Base-by-base conservation (phyloP, 1,284 basidiomycete species). In the Ganoderma lingzhi region DNA sequence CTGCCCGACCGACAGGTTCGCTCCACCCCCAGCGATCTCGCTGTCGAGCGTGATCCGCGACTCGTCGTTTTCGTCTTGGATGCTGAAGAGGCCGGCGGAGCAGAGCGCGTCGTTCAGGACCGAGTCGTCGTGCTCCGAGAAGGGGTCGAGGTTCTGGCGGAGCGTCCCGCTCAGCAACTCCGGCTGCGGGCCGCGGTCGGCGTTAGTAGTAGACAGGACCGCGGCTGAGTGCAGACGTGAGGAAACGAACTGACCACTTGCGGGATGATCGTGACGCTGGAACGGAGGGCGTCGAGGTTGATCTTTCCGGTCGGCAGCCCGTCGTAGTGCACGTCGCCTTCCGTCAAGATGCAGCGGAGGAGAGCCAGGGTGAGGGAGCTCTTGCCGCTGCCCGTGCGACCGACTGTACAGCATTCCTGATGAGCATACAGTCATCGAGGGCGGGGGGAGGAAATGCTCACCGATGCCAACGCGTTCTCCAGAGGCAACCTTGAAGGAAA, bases 81-180 rank as follows among this genome's bases (percentile, higher is more conserved):
- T 77, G 5, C 84, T 82, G 76, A 85, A 87, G 3, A 91, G 77
- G 0, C 88, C 88, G 4, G 89, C 84, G 23, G 68, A 62, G 35
- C 68, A 64, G 37, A 77, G 74, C 1, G 89, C 86, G 69, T 82
- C 82, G 70, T 90, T 90, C 58, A 91, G 79, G 5, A 80, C 82
- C 0, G 87, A 87, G 76, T 96, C 94, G 64, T 94, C 92, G 74
- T 91, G 85, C 77, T 91, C 86, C 10, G 84, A 85, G 76, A 95
- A 96, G 0, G 94, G 95, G 77, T 92, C 91, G 17, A 93, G 78
- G 75, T 90, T 90, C 66, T 86, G 80, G 28, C 89, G 83, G 32
- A 91, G 78, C 0, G 85, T 85, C 8, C 89, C 90, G 68, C 86
- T 87, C 53, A 92, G 79, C 0, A 92, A 81, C 73, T 92, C 90